phyloP scores from a whole-genome alignment of 2,329 filamentous ascomycete genomes.

The Beauveria scarabaeidicola region DNA sequence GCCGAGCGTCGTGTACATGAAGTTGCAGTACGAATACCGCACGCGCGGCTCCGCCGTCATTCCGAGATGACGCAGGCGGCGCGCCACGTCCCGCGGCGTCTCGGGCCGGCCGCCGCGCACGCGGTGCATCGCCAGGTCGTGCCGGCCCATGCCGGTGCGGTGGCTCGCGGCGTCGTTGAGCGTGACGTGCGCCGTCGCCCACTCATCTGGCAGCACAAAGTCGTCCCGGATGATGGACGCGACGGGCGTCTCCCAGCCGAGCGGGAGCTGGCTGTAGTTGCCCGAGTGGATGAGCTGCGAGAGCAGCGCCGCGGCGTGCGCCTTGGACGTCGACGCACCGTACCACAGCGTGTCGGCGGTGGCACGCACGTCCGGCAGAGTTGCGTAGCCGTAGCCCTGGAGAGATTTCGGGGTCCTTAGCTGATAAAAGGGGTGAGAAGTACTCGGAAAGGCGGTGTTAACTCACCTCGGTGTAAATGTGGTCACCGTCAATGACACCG shows the following conservation, averaged over 20 bases:
- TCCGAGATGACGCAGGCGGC: slow-evolving; percentile 33
- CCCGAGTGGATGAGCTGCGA: slow-evolving; percentile 42
- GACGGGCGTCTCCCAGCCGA: slow-evolving; percentile 40
- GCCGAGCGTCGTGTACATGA: slow-evolving; percentile 34
- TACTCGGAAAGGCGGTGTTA: too few relatives aligned
- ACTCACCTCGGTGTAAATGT: slow-evolving; percentile 31
- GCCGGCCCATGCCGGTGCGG: slow-evolving; percentile 39
- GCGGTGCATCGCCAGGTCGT: slow-evolving; percentile 23
- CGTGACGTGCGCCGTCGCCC: slow-evolving; percentile 39
- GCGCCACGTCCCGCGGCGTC: slow-evolving; percentile 19
- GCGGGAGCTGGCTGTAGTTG: slow-evolving; percentile 16
- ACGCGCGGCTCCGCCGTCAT: slow-evolving; percentile 32
- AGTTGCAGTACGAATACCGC: slow-evolving; percentile 36
- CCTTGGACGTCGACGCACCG: slow-evolving; percentile 48
- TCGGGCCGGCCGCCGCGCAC: slow-evolving; percentile 20
- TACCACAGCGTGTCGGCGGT: slow-evolving; percentile 44
- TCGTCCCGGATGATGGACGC: slow-evolving; percentile 40
- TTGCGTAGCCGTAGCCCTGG: slow-evolving; percentile 24
- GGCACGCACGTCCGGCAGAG: slow-evolving; percentile 29
- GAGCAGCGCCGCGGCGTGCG: slow-evolving; percentile 41
- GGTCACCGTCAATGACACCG: slow-evolving; percentile 36
- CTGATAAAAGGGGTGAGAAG: neutral
- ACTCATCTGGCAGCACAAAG: slow-evolving; percentile 39
- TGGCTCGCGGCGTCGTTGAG: slow-evolving; percentile 47
- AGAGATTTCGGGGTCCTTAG: neutral